Conservation (phyloP, 2,329 filamentous ascomycete genomes). For the Macroventuria anomochaeta region DNA sequence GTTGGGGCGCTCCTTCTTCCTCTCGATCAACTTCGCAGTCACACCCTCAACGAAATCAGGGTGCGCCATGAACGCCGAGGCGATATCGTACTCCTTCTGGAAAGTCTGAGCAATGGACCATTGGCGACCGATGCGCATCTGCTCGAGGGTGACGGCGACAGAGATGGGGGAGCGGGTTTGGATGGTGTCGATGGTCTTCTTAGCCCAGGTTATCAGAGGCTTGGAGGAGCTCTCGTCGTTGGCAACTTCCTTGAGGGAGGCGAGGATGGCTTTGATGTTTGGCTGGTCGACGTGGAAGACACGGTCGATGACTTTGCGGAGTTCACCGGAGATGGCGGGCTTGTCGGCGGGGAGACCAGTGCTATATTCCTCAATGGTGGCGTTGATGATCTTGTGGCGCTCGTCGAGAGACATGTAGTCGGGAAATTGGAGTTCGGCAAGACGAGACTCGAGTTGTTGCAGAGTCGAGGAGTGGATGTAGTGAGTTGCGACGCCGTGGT, state of each 20-base stretch:
- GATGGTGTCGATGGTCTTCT: slow-evolving; percentile 77
- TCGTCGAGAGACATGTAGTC: slow-evolving; percentile 71
- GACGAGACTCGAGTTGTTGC: slow-evolving; percentile 78
- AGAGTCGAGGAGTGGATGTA: slow-evolving; percentile 92
- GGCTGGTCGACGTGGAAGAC: slow-evolving; percentile 59
- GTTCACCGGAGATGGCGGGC: slow-evolving; percentile 65
- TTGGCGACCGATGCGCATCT: slow-evolving; percentile 75
- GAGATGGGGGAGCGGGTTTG: slow-evolving; percentile 82
- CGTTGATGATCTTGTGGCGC: slow-evolving; percentile 76
- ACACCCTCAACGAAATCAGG: slow-evolving; percentile 93
- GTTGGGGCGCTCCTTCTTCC: slow-evolving; percentile 67
- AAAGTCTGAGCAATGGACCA: slow-evolving; percentile 91
- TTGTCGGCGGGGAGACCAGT: slow-evolving; percentile 76
- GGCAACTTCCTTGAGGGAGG: slow-evolving; percentile 62
- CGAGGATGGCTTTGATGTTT: slow-evolving; percentile 72
- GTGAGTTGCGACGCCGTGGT: slow-evolving; percentile 91
- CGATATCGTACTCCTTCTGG: slow-evolving; percentile 83
- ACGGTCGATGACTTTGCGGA: slow-evolving; percentile 83
- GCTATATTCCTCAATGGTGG: slow-evolving; percentile 88
- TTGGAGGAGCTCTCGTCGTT: slow-evolving; percentile 42
- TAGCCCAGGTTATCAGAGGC: slow-evolving; percentile 74
- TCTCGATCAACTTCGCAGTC: slow-evolving; percentile 76
- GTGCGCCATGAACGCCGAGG: slow-evolving; percentile 85
- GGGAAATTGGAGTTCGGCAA: slow-evolving; percentile 87
- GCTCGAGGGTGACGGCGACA: slow-evolving; percentile 81